Conservation (phyloP, 73 alveolate species). For the Paramecium octaurelia region DNA sequence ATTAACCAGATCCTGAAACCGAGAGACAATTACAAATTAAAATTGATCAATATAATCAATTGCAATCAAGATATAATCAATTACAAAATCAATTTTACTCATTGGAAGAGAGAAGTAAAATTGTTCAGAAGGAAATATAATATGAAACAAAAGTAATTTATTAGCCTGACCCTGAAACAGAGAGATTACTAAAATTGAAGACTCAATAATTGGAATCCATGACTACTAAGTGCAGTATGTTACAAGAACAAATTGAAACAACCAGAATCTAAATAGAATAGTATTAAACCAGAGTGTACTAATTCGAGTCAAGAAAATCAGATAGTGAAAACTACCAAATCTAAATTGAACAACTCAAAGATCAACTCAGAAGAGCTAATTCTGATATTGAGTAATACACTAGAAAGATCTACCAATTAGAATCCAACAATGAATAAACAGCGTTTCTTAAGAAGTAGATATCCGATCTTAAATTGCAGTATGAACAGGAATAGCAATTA, state of each 20-base stretch:
- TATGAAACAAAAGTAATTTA: neutral
- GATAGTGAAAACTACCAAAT: neutral
- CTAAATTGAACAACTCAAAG: neutral
- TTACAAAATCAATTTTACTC: neutral
- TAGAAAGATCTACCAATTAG: neutral
- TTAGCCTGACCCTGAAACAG: neutral
- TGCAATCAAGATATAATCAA: neutral
- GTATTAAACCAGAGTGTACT: neutral
- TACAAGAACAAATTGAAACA: neutral
- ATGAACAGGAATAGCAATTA: neutral
- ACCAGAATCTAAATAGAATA: neutral
- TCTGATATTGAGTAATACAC: neutral
- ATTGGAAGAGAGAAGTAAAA: neutral
- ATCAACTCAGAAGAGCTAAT: neutral
- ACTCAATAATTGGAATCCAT: neutral
- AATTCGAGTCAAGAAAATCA: conserved; percentile 11
- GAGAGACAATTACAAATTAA: neutral
- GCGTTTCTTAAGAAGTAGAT: neutral
- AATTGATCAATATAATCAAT: neutral
- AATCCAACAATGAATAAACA: neutral
- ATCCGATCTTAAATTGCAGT: neutral
- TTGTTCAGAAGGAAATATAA: neutral
- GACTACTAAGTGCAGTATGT: neutral
- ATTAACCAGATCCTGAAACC: conserved; percentile 5
- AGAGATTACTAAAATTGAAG: neutral